Percentiles rank a stretch among this genome's conserved stretches.
Conservation (phyloP, 2,329 filamentous ascomycete genomes). For the Colletotrichum karsti region DNA sequence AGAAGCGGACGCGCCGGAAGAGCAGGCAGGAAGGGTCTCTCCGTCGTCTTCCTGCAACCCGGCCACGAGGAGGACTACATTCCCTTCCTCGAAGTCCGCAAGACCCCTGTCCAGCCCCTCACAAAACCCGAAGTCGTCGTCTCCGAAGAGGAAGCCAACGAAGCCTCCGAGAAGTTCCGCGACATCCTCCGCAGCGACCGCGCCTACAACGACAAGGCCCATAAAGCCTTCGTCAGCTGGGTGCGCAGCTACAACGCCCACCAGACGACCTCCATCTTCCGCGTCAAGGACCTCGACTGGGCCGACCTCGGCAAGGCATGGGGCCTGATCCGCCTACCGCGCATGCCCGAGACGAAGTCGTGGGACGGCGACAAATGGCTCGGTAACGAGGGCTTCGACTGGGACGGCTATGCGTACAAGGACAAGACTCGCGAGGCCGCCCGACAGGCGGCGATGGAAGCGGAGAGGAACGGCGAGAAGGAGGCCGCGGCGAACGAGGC, state of each 20-base stretch:
- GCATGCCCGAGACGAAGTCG: constrained; percentile 88
- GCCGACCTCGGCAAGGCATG: constrained; percentile 80
- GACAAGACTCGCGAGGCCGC: constrained; percentile 76
- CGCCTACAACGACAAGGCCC: constrained; percentile 83
- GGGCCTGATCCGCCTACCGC: constrained; percentile 86
- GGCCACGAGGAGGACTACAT: constrained; percentile 92
- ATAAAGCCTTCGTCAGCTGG: constrained; percentile 93
- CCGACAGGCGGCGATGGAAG: constrained; percentile 64
- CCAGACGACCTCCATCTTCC: constrained; percentile 90
- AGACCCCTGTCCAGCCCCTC: constrained; percentile 80
- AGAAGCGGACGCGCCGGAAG: constrained; percentile 89
- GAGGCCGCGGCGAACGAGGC: constrained; percentile 44
- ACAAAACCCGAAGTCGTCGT: constrained; percentile 63
- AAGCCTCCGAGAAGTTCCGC: constrained; percentile 68
- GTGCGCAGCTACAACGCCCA: constrained; percentile 92
- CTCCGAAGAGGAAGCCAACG: constrained; percentile 68
- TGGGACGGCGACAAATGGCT: constrained; percentile 75
- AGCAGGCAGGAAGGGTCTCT: constrained; percentile 86
- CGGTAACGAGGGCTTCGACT: constrained; percentile 68
- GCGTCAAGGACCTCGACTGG: constrained; percentile 85
- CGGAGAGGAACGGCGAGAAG: constrained; percentile 49
- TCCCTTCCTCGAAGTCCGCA: constrained; percentile 84
- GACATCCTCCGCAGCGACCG: constrained; percentile 60
- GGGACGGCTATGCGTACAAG: constrained; percentile 74
- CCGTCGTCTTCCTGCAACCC: constrained; percentile 85